Evolutionary conservation across 805 yeast genomes (phyloP).

Genomic region (Saturnispora gosingensis): DNA sequence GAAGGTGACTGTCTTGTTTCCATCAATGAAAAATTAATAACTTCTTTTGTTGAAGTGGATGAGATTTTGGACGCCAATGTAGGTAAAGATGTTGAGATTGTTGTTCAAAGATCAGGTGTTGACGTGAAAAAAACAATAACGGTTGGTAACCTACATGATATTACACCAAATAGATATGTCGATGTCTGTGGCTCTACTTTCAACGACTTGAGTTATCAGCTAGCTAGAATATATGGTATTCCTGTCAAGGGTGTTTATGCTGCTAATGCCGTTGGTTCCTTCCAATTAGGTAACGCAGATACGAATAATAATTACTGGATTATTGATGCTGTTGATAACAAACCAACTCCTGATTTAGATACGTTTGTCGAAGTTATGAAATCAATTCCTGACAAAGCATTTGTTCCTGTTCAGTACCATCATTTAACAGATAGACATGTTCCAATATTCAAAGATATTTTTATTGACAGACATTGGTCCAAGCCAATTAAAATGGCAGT

Average conservation of each 20-base stretch:
- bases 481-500: constrained; percentile 59
- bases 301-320: constrained; percentile 68
- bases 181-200: constrained; percentile 83
- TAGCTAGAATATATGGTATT: constrained; percentile 75
- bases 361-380: constrained; percentile 72
- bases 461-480: constrained; percentile 81
- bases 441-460: constrained; percentile 54
- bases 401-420: constrained; percentile 62
- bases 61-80: constrained; percentile 68
- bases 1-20: constrained; percentile 84
- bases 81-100: constrained; percentile 45
- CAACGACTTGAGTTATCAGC: constrained; percentile 77
- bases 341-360: constrained; percentile 65
- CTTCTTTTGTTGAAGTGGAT: constrained; percentile 73
- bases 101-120: constrained; percentile 68
- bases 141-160: constrained; percentile 70
- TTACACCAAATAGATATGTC: constrained; percentile 75
- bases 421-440: constrained; percentile 77
- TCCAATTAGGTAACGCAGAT: constrained; percentile 41
- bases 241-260: constrained; percentile 81
- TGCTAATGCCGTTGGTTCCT: constrained; percentile 70
- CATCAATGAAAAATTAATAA: constrained; percentile 53
- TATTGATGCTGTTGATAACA: constrained; percentile 66
- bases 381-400: constrained; percentile 62
- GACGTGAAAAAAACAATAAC: constrained; percentile 39